Conservation (phyloP, 768 basidiomycete species). For the Paxillus rubicundulus region DNA sequence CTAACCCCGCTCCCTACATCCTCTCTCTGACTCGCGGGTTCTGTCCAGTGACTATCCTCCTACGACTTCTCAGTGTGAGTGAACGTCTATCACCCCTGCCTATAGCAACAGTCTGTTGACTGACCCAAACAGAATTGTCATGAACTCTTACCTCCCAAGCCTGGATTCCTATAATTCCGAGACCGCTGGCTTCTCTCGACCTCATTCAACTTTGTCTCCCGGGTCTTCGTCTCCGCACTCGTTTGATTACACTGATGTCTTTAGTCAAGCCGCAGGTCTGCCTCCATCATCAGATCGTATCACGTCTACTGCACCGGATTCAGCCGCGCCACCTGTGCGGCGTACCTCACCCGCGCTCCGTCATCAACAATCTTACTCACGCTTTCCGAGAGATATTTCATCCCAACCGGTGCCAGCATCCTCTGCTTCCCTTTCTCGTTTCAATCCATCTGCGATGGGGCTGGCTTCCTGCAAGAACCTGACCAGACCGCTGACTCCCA, state of each 20-base stretch:
- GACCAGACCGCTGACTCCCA: conserved; percentile 51
- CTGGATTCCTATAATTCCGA: not conserved
- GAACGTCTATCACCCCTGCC: not conserved
- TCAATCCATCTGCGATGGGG: conserved; percentile 25
- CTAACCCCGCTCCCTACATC: not conserved
- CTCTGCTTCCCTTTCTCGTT: conserved; percentile 7
- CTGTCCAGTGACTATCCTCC: not conserved
- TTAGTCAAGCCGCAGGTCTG: not conserved
- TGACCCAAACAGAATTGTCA: not conserved
- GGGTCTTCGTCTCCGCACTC: not conserved
- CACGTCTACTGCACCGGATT: conserved; percentile 1
- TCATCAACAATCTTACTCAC: conserved; percentile 10
- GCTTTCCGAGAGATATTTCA: conserved; percentile 13
- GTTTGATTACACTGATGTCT: not conserved
- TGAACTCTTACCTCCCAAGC: not conserved
- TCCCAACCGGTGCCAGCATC: conserved; percentile 4
- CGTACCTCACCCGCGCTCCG: conserved; percentile 1
- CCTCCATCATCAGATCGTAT: conserved; percentile 6
- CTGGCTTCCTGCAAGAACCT: conserved; percentile 25
- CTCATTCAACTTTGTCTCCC: not conserved
- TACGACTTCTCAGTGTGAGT: not conserved
- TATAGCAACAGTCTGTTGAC: not conserved
- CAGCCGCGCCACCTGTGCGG: conserved; percentile 3
- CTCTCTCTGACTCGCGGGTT: not conserved
- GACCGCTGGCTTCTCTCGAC: not conserved